Percentiles rank a stretch among this genome's conserved stretches.
Conservation (phyloP, 805 yeast genomes). For the Grigorovia transvaalensis region DNA sequence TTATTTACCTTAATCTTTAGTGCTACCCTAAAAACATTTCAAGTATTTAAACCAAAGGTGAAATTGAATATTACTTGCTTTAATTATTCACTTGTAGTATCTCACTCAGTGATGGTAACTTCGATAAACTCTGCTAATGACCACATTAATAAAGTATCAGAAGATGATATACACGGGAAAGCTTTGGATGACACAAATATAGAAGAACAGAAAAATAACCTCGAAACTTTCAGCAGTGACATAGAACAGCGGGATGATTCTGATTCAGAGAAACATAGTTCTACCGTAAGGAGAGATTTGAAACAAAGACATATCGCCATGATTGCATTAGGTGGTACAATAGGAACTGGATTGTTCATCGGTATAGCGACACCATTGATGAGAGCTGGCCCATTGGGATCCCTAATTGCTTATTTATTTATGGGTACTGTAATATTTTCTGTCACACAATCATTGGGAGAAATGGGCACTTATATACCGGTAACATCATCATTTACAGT, state of each 20-base stretch:
- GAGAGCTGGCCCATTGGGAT: constrained; percentile 42
- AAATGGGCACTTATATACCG: constrained; percentile 69
- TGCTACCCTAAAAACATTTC: not conserved
- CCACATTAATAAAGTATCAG: not conserved
- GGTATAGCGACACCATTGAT: constrained; percentile 28
- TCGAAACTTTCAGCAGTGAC: not conserved
- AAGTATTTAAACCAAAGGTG: too few relatives aligned
- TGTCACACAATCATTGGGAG: constrained; percentile 63
- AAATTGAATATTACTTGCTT: too few relatives aligned
- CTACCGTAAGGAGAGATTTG: constrained; percentile 35
- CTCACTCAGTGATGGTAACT: not conserved
- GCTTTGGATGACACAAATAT: not conserved
- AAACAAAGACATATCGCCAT: constrained; percentile 56
- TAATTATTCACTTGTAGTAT: too few relatives aligned
- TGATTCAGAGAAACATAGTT: not conserved
- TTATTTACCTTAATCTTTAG: not conserved
- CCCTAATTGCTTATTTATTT: constrained; percentile 49
- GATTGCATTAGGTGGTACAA: constrained; percentile 68
- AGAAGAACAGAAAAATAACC: not conserved
- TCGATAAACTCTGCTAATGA: not conserved
- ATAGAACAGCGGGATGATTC: not conserved
- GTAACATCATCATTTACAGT: constrained; percentile 52
- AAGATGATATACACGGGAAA: not conserved
- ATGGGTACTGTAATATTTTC: constrained; percentile 52
- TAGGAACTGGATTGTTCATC: constrained; percentile 63